These are phyloP conservation scores for Phytophthora multivora DNA, from an alignment of 352 stramenopile species.

Conservation along the genomic window DNA sequence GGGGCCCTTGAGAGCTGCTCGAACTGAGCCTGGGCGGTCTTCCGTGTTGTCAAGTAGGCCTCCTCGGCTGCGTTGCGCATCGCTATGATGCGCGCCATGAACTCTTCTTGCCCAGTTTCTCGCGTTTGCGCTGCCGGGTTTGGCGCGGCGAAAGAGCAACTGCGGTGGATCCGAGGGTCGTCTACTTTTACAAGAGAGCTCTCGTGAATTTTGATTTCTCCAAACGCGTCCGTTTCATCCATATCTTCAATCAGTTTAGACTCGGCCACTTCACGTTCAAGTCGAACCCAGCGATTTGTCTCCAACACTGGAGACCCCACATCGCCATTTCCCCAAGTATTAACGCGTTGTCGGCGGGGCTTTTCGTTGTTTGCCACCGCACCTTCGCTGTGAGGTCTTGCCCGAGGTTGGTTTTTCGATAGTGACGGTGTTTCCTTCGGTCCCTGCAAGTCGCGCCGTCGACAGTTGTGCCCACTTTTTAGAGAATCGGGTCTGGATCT, in stretches of 20 bases:
- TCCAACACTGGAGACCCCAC: conserved; percentile 3
- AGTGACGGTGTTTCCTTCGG: conserved; percentile 5
- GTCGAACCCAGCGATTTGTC: conserved; percentile 18
- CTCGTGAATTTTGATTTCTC: conserved; percentile 19
- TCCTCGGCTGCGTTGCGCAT: conserved; percentile 59
- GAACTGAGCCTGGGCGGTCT: conserved; percentile 17
- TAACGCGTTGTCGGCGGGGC: conserved; percentile 14
- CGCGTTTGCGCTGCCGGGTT: conserved; percentile 2
- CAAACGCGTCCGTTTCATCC: conserved; percentile 19
- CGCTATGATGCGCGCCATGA: conserved; percentile 59
- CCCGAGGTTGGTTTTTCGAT: conserved; percentile 1
- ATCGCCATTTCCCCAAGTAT: conserved; percentile 22
- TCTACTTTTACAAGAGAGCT: conserved; percentile 15
- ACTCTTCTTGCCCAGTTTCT: conserved; percentile 13
- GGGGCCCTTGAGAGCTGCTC: conserved; percentile 19
- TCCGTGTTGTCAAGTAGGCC: conserved; percentile 49
- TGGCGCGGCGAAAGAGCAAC: conserved; percentile 10
- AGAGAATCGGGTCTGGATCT: background rate
- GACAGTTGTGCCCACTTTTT: conserved; percentile 24
- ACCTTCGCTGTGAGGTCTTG: conserved; percentile 14
- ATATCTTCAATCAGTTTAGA: conserved; percentile 5
- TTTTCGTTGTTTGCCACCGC: background rate
- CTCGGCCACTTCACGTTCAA: conserved; percentile 15
- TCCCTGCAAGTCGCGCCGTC: conserved; percentile 16
- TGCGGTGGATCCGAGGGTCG: conserved; percentile 10